These are phyloP conservation scores for Colletotrichum phormii DNA, from an alignment of 2,329 filamentous ascomycete genomes.

Conservation along the genomic window DNA sequence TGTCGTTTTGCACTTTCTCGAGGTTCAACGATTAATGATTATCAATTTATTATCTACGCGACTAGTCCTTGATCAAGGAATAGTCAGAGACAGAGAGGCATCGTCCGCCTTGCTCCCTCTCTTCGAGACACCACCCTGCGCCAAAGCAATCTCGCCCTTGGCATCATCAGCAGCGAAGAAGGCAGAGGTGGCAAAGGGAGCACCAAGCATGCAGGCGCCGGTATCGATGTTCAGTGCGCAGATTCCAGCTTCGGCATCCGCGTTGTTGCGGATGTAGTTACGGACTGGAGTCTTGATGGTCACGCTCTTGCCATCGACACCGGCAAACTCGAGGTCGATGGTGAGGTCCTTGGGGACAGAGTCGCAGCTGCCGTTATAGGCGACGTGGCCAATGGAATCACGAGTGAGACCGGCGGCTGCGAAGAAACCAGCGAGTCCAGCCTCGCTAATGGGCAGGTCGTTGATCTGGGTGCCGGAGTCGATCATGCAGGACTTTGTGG, in stretches of 20 bases:
- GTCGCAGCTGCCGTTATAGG: constrained; percentile 24
- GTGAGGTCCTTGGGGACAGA: constrained; percentile 14
- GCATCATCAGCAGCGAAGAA: constrained; percentile 25
- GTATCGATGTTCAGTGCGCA: constrained; percentile 23
- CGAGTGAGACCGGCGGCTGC: constrained; percentile 8
- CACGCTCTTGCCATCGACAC: constrained; percentile 10
- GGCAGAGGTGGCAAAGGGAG: constrained; percentile 18
- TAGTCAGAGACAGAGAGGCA: background rate
- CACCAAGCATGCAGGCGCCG: constrained; percentile 23
- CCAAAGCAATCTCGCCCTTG: constrained; percentile 21
- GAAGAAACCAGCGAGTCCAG: background rate
- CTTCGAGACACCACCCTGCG: constrained; percentile 19
- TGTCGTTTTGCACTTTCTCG: background rate
- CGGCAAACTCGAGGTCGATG: constrained; percentile 29
- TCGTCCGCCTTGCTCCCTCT: constrained; percentile 9
- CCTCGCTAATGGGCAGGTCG: constrained; percentile 10
- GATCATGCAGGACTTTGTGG: background rate
- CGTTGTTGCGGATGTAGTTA: constrained; percentile 32
- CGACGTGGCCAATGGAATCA: constrained; percentile 2
- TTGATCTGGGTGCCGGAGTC: constrained; percentile 24
- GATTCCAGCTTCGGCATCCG: background rate
- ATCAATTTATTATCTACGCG: background rate
- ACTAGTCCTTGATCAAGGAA: background rate
- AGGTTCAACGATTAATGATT: background rate
- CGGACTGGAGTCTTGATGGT: constrained; percentile 29